Base-by-base conservation (phyloP, 148 eudicot species). In the Diospyros kaki region DNA sequence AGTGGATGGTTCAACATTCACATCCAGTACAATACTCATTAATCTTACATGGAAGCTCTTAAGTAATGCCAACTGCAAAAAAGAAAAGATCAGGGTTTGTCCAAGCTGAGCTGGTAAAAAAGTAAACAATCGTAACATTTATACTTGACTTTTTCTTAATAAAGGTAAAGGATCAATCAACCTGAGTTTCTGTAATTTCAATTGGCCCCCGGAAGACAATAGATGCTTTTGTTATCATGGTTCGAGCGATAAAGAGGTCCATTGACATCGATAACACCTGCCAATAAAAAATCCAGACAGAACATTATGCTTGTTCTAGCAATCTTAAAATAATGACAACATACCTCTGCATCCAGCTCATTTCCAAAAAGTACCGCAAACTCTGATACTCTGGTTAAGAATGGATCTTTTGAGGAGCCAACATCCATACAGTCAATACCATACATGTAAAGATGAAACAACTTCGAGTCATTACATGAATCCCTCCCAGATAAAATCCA, bases 301-400 rank as follows among this genome's bases (percentile, higher is more conserved):
- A 51, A 15, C 17, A 58, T 10, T 68, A 69, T 56, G 52, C 71
- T 65, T 42, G 51, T 66, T 54, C 58, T 61, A 41, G 17, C 12
- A 77, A 48, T 51, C 58, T 52, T 52, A 68, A 64, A 54, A 56
- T 14, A 46, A 60, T 42, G 55, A 61, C 18, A 55, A 69, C 48
- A 39, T 81, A 95, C 98, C 98, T 95, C 98, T 87, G 94, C 91
- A 92, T 95, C 98, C 97, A 95, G 92, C 88, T 90, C 96, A 84
- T 79, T 89, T 86, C 97, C 97, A 75, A 90, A 95, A 50, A 95
- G 75, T 67, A 95, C 84, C 28, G 98, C 89, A 82, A 92, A 95
- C 63, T 92, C 92, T 59, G 93, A 92, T 77, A 86, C 97, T 80
- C 88, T 90, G 56, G 94, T 84, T 78, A 90, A 75, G 75, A 90